Conservation (phyloP, 257 asterid genomes). For the Schizonepeta tenuifolia region DNA sequence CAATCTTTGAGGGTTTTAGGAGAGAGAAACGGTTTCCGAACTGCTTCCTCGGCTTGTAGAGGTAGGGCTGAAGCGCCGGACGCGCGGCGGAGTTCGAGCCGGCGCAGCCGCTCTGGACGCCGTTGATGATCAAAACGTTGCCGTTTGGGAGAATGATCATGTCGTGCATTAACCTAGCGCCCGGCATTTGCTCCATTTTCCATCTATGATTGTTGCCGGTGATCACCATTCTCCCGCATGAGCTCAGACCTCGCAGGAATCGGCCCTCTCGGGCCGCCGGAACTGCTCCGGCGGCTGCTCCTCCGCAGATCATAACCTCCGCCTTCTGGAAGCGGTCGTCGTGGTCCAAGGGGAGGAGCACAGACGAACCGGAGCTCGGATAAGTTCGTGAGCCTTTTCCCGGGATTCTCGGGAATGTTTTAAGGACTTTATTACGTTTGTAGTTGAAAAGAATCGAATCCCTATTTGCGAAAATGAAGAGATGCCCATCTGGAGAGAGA, state of each 20-base stretch:
- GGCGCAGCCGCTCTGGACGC: conserved; percentile 51
- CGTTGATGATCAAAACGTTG: conserved; percentile 63
- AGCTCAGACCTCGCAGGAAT: conserved; percentile 42
- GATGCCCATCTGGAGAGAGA: conserved; percentile 64
- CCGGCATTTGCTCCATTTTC: conserved; percentile 70
- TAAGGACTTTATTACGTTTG: conserved; percentile 46
- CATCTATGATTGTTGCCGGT: conserved; percentile 56
- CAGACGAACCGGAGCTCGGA: conserved; percentile 71
- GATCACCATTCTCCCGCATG: conserved; percentile 72
- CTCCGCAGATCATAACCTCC: conserved; percentile 77
- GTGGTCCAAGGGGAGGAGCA: conserved; percentile 59
- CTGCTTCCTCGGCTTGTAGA: conserved; percentile 52
- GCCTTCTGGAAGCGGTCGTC: conserved; percentile 40
- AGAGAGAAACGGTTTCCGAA: conserved; percentile 46
- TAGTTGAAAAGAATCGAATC: conserved; percentile 68
- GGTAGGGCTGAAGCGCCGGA: conserved; percentile 56
- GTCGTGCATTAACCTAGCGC: conserved; percentile 54
- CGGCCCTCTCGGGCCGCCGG: conserved; percentile 41
- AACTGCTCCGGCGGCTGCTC: conserved; percentile 50
- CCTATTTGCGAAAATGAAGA: conserved; percentile 63
- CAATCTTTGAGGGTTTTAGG: conserved; percentile 48
- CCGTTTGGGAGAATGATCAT: conserved; percentile 73
- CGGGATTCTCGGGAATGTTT: conserved; percentile 54
- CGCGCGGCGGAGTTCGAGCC: conserved; percentile 47
- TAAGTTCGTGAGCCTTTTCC: conserved; percentile 63